These are phyloP conservation scores for Didymella segeticola DNA, from an alignment of 2,329 filamentous ascomycete genomes.

Conservation along the genomic window DNA sequence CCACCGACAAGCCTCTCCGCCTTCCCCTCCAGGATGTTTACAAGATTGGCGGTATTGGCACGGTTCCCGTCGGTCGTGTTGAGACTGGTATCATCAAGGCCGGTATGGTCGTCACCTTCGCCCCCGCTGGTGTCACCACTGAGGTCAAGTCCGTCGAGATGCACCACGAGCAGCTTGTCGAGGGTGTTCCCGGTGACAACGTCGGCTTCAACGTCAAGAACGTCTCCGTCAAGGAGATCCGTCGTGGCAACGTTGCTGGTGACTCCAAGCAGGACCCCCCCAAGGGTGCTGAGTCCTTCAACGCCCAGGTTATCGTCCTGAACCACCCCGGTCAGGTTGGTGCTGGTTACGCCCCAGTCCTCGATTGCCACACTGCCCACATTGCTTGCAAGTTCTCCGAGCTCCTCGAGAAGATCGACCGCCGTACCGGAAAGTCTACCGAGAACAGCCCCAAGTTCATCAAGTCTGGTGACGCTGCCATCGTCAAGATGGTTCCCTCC, in stretches of 20 bases:
- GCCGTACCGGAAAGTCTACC: slow-evolving; percentile 98
- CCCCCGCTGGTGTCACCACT: slow-evolving; percentile 98
- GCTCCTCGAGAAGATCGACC: slow-evolving; percentile 99
- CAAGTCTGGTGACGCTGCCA: slow-evolving; percentile 99
- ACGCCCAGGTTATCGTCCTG: slow-evolving; percentile 99
- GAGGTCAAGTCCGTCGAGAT: slow-evolving; percentile 99
- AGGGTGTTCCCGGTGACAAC: slow-evolving; percentile 99
- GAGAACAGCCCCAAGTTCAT: slow-evolving; percentile 97
- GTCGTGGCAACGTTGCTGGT: slow-evolving; percentile 99
- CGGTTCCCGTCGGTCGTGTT: slow-evolving; percentile 99
- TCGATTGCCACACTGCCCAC: slow-evolving; percentile 99
- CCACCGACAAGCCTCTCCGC: slow-evolving; percentile 98
- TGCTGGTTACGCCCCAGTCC: slow-evolving; percentile 97
- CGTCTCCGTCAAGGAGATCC: slow-evolving; percentile 99
- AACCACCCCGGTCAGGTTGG: slow-evolving; percentile 99
- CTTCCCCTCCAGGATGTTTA: slow-evolving; percentile 99
- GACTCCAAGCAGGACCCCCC: slow-evolving; percentile 99
- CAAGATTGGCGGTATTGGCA: slow-evolving; percentile 99
- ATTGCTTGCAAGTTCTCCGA: slow-evolving; percentile 99
- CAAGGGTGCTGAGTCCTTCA: slow-evolving; percentile 88
- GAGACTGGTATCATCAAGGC: slow-evolving; percentile 94
- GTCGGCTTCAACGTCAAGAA: slow-evolving; percentile 99
- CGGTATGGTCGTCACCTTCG: slow-evolving; percentile 96
- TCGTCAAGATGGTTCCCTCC: slow-evolving; percentile 99
- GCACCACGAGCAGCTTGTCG: slow-evolving; percentile 98